phyloP scores from a whole-genome alignment of 2,329 filamentous ascomycete species.

The Lecanicillium sp. region DNA sequence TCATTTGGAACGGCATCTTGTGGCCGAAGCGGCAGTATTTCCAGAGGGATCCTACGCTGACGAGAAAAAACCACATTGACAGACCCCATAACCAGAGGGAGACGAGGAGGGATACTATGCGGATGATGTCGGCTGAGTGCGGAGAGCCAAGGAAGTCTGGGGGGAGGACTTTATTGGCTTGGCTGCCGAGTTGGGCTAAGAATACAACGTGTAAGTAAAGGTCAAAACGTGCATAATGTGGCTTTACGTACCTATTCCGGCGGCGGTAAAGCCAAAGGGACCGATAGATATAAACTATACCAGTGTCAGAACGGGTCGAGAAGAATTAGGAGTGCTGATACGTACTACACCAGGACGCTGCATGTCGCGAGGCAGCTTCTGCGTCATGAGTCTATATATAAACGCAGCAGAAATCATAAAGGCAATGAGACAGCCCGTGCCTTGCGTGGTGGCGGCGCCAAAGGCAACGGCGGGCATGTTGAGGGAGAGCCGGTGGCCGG shows the following conservation, averaged over 20 bases:
- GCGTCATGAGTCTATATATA: conserved; percentile 80
- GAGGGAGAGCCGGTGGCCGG: conserved; percentile 19
- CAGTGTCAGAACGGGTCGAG: conserved; percentile 7
- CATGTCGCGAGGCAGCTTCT: conserved; percentile 70
- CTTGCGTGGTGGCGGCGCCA: conserved; percentile 42
- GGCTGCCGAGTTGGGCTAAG: conserved; percentile 34
- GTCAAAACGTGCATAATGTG: not conserved
- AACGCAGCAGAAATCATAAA: conserved; percentile 82
- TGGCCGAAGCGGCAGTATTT: conserved; percentile 51
- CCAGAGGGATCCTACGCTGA: conserved; percentile 69
- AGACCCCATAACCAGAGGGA: conserved; percentile 77
- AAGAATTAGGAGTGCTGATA: conserved; percentile 1
- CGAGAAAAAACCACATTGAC: conserved; percentile 78
- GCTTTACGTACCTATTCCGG: conserved; percentile 30
- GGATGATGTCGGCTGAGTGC: conserved; percentile 35
- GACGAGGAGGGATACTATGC: conserved; percentile 48
- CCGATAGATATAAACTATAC: conserved; percentile 69
- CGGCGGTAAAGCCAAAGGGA: conserved; percentile 55
- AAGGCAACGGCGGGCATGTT: conserved; percentile 40
- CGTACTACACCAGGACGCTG: conserved; percentile 65
- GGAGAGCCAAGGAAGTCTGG: conserved; percentile 31
- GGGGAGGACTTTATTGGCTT: conserved; percentile 35
- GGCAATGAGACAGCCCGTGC: conserved; percentile 47
- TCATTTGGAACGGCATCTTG: conserved; percentile 71
- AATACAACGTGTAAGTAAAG: too few relatives aligned